Percentiles rank a stretch among this genome's conserved stretches.
Conservation (phyloP, 768 basidiomycete genomes). For the Piloderma croceum region DNA sequence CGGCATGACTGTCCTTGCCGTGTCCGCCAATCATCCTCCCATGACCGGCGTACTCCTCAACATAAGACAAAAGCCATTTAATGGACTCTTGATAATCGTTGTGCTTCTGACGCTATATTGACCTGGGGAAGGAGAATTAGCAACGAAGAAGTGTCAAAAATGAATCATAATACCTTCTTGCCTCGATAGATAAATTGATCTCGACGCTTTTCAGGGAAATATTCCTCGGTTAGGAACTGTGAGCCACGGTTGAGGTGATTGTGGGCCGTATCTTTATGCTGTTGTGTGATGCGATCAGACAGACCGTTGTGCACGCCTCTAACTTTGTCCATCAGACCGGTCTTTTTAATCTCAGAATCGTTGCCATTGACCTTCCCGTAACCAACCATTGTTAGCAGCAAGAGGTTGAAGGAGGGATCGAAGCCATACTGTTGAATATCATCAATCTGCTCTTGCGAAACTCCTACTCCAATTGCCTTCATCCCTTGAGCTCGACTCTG, state of each 20-base stretch:
- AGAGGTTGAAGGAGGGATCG: no score
- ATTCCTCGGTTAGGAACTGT: constrained; percentile 72
- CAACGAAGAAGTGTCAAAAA: constrained; percentile 1
- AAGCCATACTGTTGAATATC: no score
- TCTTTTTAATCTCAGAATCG: constrained; percentile 35
- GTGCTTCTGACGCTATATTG: constrained; percentile 88
- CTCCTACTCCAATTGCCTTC: constrained; percentile 9
- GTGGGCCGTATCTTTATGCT: constrained; percentile 54
- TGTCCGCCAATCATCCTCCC: constrained; percentile 36
- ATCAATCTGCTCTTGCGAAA: background rate
- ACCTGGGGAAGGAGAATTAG: constrained; percentile 35
- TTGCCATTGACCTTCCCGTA: constrained; percentile 31
- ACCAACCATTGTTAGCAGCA: no score
- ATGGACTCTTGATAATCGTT: constrained; percentile 81
- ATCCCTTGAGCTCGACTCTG: constrained; percentile 9
- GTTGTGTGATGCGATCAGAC: constrained; percentile 56
- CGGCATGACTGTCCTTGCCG: constrained; percentile 26
- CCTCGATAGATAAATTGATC: constrained; percentile 91
- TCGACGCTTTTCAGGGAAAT: constrained; percentile 84
- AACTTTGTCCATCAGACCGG: constrained; percentile 25
- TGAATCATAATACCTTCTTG: constrained; percentile 61
- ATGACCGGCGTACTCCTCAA: constrained; percentile 58
- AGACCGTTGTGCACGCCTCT: constrained; percentile 33
- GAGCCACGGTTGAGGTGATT: constrained; percentile 55
- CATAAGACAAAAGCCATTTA: constrained; percentile 60